Base-by-base conservation (phyloP, 768 basidiomycete genomes). In the Mycena indigotica region DNA sequence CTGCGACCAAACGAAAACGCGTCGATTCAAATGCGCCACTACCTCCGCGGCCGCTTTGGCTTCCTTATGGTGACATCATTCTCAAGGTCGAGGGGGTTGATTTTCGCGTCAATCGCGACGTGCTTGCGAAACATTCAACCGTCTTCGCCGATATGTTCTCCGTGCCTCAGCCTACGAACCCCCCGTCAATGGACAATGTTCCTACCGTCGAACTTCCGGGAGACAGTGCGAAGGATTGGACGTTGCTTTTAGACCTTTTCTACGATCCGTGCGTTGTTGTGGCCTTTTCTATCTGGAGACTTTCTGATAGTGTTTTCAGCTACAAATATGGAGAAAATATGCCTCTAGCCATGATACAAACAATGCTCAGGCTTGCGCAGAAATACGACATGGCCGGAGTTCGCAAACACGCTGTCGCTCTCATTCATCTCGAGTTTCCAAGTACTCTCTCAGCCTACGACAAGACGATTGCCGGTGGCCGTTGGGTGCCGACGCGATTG, bases 91-190 rank as follows among this genome's bases (percentile, higher is more conserved):
- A 50, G 41, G 21, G 29, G 17, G 45, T 41, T n/a, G 28, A 44
- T 38, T 60, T 55, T 21, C 58, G 53, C 41, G 55, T 56, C 35
- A 60, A 56, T 21, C 24, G 45, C 4, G 59, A 55, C 24, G 26
- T 60, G 15, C 52, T 60, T 19, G 53, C 59, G 15, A 23, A 19
- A 16, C 79, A 82, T 45, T 82, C 80, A 3, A 77, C 82, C 26
- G 72, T 82, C 12, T 82, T 82, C 60, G 70, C 70, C 38, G 78
- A 78, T 58, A 69, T 80, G 64, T 73, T 82, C 52, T 68, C 73
- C 4, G 66, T 82, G 15, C 80, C 78, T 4, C 75, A 74, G 40
- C 79, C 78, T 3, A 28, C 46, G 17, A 50, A 53, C 19, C 48
- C 40, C 24, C 61, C 61, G 40, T 12, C 52, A 4, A 63, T 62